Percentiles rank a stretch among this genome's conserved stretches.
phyloP scores from a whole-genome alignment of 2,329 filamentous ascomycete genomes.

The Zelopaecilomyces penicillatus region DNA sequence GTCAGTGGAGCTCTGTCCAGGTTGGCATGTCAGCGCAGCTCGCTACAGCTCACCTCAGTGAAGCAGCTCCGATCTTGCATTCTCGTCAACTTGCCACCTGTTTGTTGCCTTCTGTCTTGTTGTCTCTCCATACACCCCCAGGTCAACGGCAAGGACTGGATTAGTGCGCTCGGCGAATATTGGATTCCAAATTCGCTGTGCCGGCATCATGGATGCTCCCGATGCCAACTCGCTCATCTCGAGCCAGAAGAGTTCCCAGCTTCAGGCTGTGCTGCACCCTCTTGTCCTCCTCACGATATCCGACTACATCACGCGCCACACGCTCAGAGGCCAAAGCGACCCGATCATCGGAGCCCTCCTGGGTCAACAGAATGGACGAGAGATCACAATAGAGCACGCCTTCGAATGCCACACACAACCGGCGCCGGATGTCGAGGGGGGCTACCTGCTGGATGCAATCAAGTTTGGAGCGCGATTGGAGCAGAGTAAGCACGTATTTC shows the following conservation, averaged over 20 bases:
- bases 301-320: constrained; percentile 90
- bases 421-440: constrained; percentile 39
- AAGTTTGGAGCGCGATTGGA: constrained; percentile 76
- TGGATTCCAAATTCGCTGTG: no score
- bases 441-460: constrained; percentile 52
- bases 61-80: no score
- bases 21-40: no score
- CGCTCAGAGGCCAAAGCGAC: constrained; percentile 63
- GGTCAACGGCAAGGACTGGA: no score
- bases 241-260: constrained; percentile 59
- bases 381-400: constrained; percentile 86
- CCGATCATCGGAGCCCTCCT: constrained; percentile 82
- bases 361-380: constrained; percentile 82
- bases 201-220: constrained; percentile 38
- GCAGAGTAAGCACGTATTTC: constrained; percentile 58
- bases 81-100: no score
- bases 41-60: no score
- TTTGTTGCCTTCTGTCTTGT: no score
- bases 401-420: constrained; percentile 66
- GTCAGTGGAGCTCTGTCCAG: no score
- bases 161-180: no score
- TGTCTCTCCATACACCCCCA: no score
- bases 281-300: constrained; percentile 94
- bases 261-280: constrained; percentile 80
- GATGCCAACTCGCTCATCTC: constrained; percentile 53